Evolutionary conservation across 2,329 filamentous ascomycete species (phyloP).

Genomic region (Fusarium sterilihyphosum): DNA sequence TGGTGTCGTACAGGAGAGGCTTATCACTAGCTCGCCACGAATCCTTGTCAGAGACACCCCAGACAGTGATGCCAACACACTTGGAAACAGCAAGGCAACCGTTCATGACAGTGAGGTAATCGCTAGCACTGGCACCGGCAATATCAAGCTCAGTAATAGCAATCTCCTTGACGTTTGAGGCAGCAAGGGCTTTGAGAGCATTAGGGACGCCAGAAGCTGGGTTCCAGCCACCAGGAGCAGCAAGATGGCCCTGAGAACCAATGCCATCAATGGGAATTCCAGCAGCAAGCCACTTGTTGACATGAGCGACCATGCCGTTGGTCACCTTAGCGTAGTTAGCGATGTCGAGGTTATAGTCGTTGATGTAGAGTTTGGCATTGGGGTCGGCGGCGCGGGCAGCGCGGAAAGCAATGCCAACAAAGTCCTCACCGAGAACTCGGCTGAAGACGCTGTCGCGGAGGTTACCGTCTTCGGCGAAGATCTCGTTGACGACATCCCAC

Average conservation of each 20-base stretch:
- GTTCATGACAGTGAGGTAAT: constrained; percentile 67
- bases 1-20: constrained; percentile 64
- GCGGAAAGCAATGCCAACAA: constrained; percentile 75
- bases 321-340: constrained; percentile 69
- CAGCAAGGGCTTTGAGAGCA: constrained; percentile 64
- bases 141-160: constrained; percentile 78
- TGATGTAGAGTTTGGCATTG: constrained; percentile 76
- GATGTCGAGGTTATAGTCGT: constrained; percentile 76
- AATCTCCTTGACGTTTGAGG: constrained; percentile 63
- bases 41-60: constrained; percentile 60
- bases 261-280: constrained; percentile 64
- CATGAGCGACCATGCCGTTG: constrained; percentile 62
- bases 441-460: constrained; percentile 72
- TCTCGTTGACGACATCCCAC: constrained; percentile 71
- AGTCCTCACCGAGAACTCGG: constrained; percentile 74
- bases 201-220: constrained; percentile 61
- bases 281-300: constrained; percentile 70
- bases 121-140: constrained; percentile 60
- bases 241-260: constrained; percentile 67
- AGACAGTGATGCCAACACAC: constrained; percentile 74
- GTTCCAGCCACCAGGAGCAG: constrained; percentile 48
- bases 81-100: constrained; percentile 67
- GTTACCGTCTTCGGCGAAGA: constrained; percentile 69
- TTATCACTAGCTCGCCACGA: constrained; percentile 49
- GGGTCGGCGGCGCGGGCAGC: constrained; percentile 75